A percentile compares a stretch with the other conserved stretches of the same genome.
Evolutionary conservation across 2,329 filamentous ascomycete genomes (phyloP).

Genomic region (Aspergillus sp.): DNA sequence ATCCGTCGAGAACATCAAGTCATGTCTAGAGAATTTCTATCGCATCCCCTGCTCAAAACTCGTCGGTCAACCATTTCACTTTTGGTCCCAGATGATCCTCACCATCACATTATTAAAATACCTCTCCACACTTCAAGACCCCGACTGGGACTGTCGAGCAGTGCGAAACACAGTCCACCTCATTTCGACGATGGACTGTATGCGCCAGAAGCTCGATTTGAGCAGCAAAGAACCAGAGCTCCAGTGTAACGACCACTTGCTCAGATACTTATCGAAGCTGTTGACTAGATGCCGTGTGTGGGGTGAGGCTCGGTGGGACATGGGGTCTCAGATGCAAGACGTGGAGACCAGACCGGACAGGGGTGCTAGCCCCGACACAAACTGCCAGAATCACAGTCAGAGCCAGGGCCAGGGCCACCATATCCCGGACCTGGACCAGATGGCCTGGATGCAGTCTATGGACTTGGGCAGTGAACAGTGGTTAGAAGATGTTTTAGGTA

Average conservation of each 20-base stretch:
- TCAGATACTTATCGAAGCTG: slow-evolving; percentile 26
- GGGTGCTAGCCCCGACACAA: slow-evolving; percentile 5
- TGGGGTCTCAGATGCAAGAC: slow-evolving; percentile 10
- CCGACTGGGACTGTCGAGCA: slow-evolving; percentile 39
- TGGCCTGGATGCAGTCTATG: slow-evolving; percentile 30
- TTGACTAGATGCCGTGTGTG: slow-evolving; percentile 22
- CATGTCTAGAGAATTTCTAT: slow-evolving; percentile 35
- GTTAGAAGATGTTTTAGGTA: slow-evolving; percentile 23
- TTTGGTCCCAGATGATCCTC: slow-evolving; percentile 40
- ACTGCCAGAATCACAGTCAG: slow-evolving; percentile 1
- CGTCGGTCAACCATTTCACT: slow-evolving; percentile 34
- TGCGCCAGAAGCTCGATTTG: slow-evolving; percentile 29
- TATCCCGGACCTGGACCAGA: slow-evolving; percentile 27
- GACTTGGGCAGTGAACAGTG: slow-evolving; percentile 28
- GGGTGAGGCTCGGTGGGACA: slow-evolving; percentile 19
- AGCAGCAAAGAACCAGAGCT: slow-evolving; percentile 27
- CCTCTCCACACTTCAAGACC: slow-evolving; percentile 38
- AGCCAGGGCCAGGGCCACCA: slow-evolving; percentile 5
- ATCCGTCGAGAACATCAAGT: slow-evolving; percentile 34
- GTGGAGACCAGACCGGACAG: not conserved
- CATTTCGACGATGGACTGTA: slow-evolving; percentile 28
- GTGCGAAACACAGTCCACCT: slow-evolving; percentile 35
- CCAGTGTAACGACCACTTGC: slow-evolving; percentile 29
- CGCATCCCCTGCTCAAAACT: slow-evolving; percentile 23
- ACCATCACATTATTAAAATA: slow-evolving; percentile 37